Conservation (phyloP, 75 land plant genomes). For the Pseudotsuga menziesii region DNA sequence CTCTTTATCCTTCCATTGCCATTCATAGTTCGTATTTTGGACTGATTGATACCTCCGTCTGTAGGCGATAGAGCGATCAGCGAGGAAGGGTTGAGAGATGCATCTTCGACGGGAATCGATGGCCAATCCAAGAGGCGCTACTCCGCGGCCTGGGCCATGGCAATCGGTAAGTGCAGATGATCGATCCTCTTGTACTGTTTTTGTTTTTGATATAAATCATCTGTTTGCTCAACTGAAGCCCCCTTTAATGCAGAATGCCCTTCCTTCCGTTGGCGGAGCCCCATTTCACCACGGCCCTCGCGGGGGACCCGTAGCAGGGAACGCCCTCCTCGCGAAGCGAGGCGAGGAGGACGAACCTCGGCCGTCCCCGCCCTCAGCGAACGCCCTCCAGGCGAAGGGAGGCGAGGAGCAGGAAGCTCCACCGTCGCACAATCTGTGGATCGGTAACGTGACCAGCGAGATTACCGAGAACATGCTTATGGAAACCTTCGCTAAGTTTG, state of each 20-base stretch:
- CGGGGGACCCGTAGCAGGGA: background rate
- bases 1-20: too few relatives aligned
- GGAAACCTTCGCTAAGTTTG: slow-evolving; percentile 48
- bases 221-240: too few relatives aligned
- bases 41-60: too few relatives aligned
- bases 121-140: background rate
- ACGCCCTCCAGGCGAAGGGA: background rate
- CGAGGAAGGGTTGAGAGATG: background rate
- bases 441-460: slow-evolving; percentile 65
- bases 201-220: background rate
- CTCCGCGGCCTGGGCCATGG: background rate
- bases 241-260: background rate
- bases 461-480: slow-evolving; percentile 49
- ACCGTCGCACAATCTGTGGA: slow-evolving; percentile 71
- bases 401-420: slow-evolving; percentile 20
- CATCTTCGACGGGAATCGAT: background rate
- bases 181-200: background rate
- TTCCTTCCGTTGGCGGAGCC: background rate
- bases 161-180: background rate
- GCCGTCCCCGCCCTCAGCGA: slow-evolving; percentile 23
- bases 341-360: slow-evolving; percentile 19
- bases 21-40: too few relatives aligned
- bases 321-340: background rate
- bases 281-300: background rate
- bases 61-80: too few relatives aligned